phyloP scores from a whole-genome alignment of 208 protist genomes.

The Trypanosoma congolense region DNA sequence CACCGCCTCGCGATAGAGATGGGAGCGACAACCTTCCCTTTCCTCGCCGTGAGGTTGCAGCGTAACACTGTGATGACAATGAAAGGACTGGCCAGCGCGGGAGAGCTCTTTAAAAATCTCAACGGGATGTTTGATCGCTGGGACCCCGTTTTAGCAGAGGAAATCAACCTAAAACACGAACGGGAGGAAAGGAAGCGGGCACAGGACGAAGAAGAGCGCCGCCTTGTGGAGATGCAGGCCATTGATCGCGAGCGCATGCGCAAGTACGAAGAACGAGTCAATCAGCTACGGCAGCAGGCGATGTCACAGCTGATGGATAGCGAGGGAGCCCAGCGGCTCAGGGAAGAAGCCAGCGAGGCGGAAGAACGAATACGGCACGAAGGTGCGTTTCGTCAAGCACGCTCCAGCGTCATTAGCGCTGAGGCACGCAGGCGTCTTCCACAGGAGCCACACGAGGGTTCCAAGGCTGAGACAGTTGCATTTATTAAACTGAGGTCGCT shows the following conservation, averaged over 20 bases:
- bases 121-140: conserved; percentile 43
- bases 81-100: conserved; percentile 39
- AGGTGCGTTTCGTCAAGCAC: conserved; percentile 1
- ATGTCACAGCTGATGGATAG: conserved; percentile 8
- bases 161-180: conserved; percentile 50
- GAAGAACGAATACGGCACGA: conserved; percentile 15
- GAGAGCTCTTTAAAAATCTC: conserved; percentile 51
- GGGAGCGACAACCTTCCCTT: conserved; percentile 55
- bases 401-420: conserved; percentile 5
- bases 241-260: conserved; percentile 52
- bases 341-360: conserved; percentile 12
- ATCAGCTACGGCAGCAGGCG: conserved; percentile 1
- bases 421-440: conserved; percentile 30
- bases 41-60: conserved; percentile 53
- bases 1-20: conserved; percentile 42
- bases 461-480: conserved; percentile 23
- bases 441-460: conserved; percentile 32
- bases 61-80: conserved; percentile 47
- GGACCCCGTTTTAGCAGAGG: conserved; percentile 59
- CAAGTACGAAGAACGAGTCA: conserved; percentile 29
- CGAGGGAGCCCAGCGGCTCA: conserved; percentile 18
- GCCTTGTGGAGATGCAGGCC: conserved; percentile 38
- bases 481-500: conserved; percentile 49
- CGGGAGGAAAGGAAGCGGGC: conserved; percentile 49
- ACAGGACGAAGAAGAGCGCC: conserved; percentile 43